A percentile compares a stretch with the other conserved stretches of the same genome.
Evolutionary conservation across 1,284 basidiomycete species (phyloP).

Genomic region (Cystobasidiaceae sp.): DNA sequence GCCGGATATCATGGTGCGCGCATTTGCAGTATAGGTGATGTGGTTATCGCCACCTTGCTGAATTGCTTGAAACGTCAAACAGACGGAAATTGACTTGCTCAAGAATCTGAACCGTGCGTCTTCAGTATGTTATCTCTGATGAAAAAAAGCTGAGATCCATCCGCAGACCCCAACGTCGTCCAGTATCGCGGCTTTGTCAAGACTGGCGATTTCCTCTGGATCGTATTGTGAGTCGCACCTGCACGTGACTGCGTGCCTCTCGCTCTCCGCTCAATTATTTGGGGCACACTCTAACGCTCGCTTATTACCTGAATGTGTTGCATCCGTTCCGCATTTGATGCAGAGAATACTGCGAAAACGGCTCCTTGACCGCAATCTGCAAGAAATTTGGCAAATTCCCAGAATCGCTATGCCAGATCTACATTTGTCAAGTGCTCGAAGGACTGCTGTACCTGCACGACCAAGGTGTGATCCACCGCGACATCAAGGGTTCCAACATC

Average conservation of each 20-base stretch:
- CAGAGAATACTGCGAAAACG: slow-evolving; percentile 86
- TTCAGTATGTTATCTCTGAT: background rate
- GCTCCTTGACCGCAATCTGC: slow-evolving; percentile 87
- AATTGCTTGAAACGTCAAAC: no score
- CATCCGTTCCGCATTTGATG: no score
- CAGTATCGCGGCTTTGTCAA: slow-evolving; percentile 98
- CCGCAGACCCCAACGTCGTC: slow-evolving; percentile 83
- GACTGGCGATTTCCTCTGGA: slow-evolving; percentile 87
- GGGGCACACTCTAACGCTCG: no score
- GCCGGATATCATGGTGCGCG: slow-evolving; percentile 88
- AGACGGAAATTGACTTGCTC: slow-evolving; percentile 95
- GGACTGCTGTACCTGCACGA: slow-evolving; percentile 92
- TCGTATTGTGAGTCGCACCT: slow-evolving; percentile 65
- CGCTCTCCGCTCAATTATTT: no score
- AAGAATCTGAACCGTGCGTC: slow-evolving; percentile 73
- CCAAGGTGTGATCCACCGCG: slow-evolving; percentile 96
- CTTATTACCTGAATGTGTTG: no score
- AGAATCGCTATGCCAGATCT: slow-evolving; percentile 89
- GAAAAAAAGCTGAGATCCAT: background rate
- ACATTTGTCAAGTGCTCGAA: slow-evolving; percentile 84
- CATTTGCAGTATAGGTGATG: no score
- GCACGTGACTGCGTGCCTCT: no score
- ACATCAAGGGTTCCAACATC: slow-evolving; percentile 97
- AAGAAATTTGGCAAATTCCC: slow-evolving; percentile 97
- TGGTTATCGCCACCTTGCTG: background rate